Evolutionary conservation across 441 rosid species (phyloP).

Genomic region (Gossypium lobatum): DNA sequence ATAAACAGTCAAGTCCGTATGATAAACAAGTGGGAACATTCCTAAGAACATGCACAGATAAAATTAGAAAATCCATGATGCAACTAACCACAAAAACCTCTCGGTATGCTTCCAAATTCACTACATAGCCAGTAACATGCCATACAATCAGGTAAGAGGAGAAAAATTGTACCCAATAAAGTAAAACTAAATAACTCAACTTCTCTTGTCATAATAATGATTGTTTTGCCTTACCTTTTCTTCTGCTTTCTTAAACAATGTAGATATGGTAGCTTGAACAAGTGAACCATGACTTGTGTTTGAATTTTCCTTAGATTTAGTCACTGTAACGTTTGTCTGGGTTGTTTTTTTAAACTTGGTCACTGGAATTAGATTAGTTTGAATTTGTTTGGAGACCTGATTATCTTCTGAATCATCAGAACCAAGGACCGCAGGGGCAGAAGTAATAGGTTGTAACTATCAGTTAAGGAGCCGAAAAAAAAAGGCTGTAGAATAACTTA

Average conservation of each 20-base stretch:
- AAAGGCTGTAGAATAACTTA: constrained; percentile 1
- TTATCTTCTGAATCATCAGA: constrained; percentile 22
- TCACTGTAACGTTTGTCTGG: constrained; percentile 23
- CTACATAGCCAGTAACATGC: neutral
- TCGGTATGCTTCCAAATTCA: neutral
- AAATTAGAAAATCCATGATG: neutral
- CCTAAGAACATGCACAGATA: neutral
- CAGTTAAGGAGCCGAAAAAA: constrained; percentile 19
- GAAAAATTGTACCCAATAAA: neutral
- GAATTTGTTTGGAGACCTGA: constrained; percentile 19
- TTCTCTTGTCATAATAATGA: constrained; percentile 10
- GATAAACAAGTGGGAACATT: neutral
- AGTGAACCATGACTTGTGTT: constrained; percentile 39
- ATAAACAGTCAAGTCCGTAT: neutral
- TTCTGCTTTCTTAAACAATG: constrained; percentile 71
- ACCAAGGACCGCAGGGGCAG: constrained; percentile 18
- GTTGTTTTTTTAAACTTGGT: constrained; percentile 27
- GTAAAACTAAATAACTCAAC: constrained; percentile 7
- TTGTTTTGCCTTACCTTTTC: constrained; percentile 35
- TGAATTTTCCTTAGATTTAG: constrained; percentile 30
- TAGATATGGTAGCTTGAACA: constrained; percentile 72
- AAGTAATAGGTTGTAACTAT: constrained; percentile 27
- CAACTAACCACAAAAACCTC: neutral
- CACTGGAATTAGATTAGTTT: constrained; percentile 21
- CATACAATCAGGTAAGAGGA: neutral